phyloP scores from a whole-genome alignment of 2,329 filamentous ascomycete genomes.

The Conoideocrella luteorostrata region DNA sequence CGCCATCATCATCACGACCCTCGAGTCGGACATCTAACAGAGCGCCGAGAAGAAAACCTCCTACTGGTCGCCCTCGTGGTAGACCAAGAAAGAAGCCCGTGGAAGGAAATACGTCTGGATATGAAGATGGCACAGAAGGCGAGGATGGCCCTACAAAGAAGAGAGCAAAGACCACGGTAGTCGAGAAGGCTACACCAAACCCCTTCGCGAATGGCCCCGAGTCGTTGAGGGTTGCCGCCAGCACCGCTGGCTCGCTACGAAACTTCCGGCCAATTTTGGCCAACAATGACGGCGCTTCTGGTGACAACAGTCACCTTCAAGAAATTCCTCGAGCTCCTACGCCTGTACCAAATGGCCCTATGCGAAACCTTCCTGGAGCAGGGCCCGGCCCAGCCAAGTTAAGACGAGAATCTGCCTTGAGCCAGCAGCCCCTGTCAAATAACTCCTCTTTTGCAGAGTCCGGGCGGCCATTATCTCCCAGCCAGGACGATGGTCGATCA shows the following conservation, averaged over 20 bases:
- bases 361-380: constrained; percentile 20
- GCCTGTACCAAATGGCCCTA: constrained; percentile 54
- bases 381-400: constrained; percentile 29
- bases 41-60: constrained; percentile 29
- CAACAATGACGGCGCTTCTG: constrained; percentile 32
- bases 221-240: constrained; percentile 82
- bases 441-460: constrained; percentile 39
- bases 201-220: constrained; percentile 69
- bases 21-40: constrained; percentile 53
- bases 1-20: constrained; percentile 42
- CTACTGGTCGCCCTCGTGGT: constrained; percentile 50
- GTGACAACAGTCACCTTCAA: constrained; percentile 49
- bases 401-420: constrained; percentile 55
- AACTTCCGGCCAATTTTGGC: constrained; percentile 68
- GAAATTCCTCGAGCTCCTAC: constrained; percentile 72
- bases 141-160: constrained; percentile 56
- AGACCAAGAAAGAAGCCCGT: constrained; percentile 48
- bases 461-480: constrained; percentile 33
- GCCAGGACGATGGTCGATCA: constrained; percentile 45
- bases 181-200: constrained; percentile 59
- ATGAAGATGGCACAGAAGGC: constrained; percentile 60
- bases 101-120: constrained; percentile 65
- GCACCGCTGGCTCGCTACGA: constrained; percentile 80
- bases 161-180: constrained; percentile 69
- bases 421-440: constrained; percentile 41